These are phyloP conservation scores for Zymoseptoria brevis DNA, from an alignment of 2,329 filamentous ascomycete species.

Conservation along the genomic window DNA sequence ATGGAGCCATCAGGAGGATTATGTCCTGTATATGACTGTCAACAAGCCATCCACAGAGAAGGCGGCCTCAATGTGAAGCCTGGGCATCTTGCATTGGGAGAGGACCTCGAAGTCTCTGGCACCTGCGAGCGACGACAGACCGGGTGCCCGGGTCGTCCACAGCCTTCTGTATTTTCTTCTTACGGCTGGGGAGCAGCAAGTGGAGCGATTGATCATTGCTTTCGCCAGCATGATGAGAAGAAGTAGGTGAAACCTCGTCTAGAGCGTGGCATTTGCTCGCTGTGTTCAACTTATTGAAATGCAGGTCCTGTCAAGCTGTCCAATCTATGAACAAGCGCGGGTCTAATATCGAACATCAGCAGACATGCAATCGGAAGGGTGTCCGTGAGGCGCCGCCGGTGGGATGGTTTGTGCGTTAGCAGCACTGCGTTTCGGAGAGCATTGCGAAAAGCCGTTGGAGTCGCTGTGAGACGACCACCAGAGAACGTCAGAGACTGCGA, in stretches of 20 bases:
- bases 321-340: background rate
- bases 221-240: background rate
- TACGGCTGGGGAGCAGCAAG: background rate
- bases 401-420: background rate
- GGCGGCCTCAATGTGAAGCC: background rate
- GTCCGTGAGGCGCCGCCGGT: too few relatives aligned
- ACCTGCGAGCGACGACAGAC: background rate
- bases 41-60: background rate
- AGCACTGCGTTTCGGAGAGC: background rate
- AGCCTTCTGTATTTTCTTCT: background rate
- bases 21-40: background rate
- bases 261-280: background rate
- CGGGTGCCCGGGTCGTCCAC: background rate
- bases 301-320: background rate
- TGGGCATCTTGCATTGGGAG: background rate
- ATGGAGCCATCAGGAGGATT: background rate
- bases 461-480: background rate
- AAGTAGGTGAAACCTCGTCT: background rate
- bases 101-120: background rate
- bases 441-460: too few relatives aligned
- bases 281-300: background rate
- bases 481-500: background rate
- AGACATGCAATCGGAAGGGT: background rate
- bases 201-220: background rate
- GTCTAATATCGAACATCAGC: background rate